Evolutionary conservation across 371 early-diverging fungal species (phyloP).

Genomic region (Catenaria anguillulae): DNA sequence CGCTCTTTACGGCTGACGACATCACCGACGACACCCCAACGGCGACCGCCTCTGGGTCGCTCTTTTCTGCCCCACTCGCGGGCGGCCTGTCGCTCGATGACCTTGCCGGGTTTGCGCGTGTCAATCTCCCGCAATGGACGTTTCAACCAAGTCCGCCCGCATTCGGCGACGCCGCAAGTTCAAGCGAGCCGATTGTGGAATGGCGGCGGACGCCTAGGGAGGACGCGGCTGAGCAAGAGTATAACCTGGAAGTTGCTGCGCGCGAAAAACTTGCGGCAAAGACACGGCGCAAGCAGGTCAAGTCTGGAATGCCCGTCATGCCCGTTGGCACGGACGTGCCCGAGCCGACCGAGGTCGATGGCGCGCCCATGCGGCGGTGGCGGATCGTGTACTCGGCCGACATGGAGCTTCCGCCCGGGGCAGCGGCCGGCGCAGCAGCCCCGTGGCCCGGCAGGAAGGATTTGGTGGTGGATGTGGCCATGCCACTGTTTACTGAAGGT

Average conservation of each 20-base stretch:
- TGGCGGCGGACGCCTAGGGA: neutral
- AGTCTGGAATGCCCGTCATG: too few species aligned
- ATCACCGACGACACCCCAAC: neutral
- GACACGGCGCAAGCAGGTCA: too few species aligned
- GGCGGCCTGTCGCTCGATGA: neutral
- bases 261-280: neutral
- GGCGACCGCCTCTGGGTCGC: neutral
- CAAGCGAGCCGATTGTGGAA: neutral
- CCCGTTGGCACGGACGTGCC: too few species aligned
- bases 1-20: neutral
- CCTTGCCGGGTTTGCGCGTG: neutral
- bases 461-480: neutral
- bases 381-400: neutral
- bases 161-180: too few species aligned
- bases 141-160: too few species aligned
- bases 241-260: neutral
- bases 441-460: neutral
- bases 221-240: neutral
- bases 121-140: too few species aligned
- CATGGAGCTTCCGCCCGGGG: neutral
- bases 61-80: neutral
- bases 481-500: neutral
- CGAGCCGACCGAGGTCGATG: too few species aligned
- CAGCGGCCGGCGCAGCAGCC: neutral
- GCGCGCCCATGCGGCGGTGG: slow-evolving; percentile 1